Conservation (phyloP, 2,329 filamentous ascomycete genomes). For the Arthroderma sp. region DNA sequence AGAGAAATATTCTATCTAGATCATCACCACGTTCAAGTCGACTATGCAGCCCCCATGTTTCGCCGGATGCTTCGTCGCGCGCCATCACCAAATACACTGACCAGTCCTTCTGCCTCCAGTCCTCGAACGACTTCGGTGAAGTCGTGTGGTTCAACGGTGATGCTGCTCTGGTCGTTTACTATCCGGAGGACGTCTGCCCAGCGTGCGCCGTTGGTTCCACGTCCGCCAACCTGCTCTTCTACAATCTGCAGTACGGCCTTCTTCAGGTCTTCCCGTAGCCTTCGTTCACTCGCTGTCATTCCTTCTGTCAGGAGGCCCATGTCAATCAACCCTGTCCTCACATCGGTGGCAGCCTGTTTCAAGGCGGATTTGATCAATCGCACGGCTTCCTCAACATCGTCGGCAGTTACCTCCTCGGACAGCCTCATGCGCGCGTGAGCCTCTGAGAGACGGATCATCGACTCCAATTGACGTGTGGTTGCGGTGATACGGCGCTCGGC, state of each 20-base stretch:
- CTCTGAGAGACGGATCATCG: constrained; percentile 93
- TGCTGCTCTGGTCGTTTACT: constrained; percentile 56
- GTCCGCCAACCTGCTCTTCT: constrained; percentile 59
- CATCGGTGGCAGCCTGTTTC: constrained; percentile 93
- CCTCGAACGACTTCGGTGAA: constrained; percentile 69
- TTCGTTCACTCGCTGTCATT: constrained; percentile 76
- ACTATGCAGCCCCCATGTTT: constrained; percentile 43
- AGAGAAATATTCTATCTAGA: too few species aligned
- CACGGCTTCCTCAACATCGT: constrained; percentile 81
- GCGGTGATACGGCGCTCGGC: constrained; percentile 94
- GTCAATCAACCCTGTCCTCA: constrained; percentile 81
- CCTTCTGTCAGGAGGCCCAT: constrained; percentile 93
- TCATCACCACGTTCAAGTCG: background rate
- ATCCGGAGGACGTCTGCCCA: constrained; percentile 65
- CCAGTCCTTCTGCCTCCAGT: constrained; percentile 70
- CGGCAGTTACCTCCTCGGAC: constrained; percentile 56
- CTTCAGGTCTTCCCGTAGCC: constrained; percentile 73
- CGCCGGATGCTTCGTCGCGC: constrained; percentile 68
- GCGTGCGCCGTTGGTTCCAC: constrained; percentile 52
- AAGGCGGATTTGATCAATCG: constrained; percentile 85
- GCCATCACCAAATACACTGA: constrained; percentile 75
- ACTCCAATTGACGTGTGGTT: constrained; percentile 90
- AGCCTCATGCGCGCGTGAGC: constrained; percentile 98
- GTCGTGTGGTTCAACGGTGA: constrained; percentile 60
- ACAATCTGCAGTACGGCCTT: constrained; percentile 58